Conservation (phyloP, 2,329 filamentous ascomycete genomes). For the Fusarium foetens region DNA sequence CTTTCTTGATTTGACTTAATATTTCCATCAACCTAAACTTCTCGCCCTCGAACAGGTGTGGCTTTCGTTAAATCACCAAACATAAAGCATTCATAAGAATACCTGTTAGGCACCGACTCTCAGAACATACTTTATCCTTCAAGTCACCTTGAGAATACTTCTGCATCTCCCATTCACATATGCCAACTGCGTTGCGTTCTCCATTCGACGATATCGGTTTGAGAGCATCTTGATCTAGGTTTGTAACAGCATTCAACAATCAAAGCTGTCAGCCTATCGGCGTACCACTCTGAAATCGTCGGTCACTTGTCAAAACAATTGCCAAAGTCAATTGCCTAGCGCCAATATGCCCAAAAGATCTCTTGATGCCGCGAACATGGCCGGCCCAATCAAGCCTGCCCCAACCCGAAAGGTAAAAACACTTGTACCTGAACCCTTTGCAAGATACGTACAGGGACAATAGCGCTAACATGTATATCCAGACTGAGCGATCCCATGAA, state of each 20-base stretch:
- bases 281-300: neutral
- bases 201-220: neutral
- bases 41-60: neutral
- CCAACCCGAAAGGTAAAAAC: constrained; percentile 44
- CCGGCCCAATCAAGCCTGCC: constrained; percentile 43
- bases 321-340: neutral
- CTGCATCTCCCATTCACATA: neutral
- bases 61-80: neutral
- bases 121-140: neutral
- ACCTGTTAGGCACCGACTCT: neutral
- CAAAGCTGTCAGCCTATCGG: neutral
- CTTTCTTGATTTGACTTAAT: neutral
- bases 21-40: neutral
- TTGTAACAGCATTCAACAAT: neutral
- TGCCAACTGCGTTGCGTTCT: neutral
- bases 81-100: neutral
- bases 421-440: neutral
- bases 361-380: constrained; percentile 43
- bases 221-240: neutral
- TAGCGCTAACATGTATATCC: neutral
- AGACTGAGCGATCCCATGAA: constrained; percentile 81
- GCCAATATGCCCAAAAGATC: constrained; percentile 54
- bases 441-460: neutral
- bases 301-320: neutral
- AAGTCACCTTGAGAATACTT: neutral